A percentile compares a stretch with the other conserved stretches of the same genome.
Evolutionary conservation across 495 filamentous ascomycete genomes (phyloP).

Genomic region (Trichocladium uniseriatum): DNA sequence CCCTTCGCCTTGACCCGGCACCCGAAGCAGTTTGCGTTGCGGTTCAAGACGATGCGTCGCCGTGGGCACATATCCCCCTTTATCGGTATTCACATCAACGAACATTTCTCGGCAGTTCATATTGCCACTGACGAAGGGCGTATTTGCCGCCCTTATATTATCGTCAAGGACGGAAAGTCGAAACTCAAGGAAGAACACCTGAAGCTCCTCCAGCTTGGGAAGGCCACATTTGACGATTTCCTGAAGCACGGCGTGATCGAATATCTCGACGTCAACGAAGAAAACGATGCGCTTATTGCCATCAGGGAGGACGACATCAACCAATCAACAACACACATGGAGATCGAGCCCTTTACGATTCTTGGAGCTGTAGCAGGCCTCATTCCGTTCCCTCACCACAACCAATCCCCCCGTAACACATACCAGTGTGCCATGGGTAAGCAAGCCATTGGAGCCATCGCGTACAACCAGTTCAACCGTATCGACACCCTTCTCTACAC

Average conservation of each 20-base stretch:
- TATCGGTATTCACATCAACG: conserved; percentile 89
- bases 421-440: conserved; percentile 99
- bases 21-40: conserved; percentile 73
- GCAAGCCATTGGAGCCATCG: conserved; percentile 96
- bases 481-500: conserved; percentile 94
- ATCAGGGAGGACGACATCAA: conserved; percentile 77
- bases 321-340: conserved; percentile 76
- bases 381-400: conserved; percentile 98
- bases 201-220: conserved; percentile 66
- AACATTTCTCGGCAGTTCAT: conserved; percentile 82
- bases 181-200: conserved; percentile 69
- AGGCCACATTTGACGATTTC: conserved; percentile 86
- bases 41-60: conserved; percentile 74
- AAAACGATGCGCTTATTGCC: conserved; percentile 90
- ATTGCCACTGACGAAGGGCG: conserved; percentile 95
- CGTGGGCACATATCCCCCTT: conserved; percentile 88
- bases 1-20: conserved; percentile 73
- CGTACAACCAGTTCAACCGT: conserved; percentile 90
- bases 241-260: conserved; percentile 81
- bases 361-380: conserved; percentile 95
- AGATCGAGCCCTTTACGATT: conserved; percentile 96
- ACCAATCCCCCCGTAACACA: conserved; percentile 97
- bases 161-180: conserved; percentile 78
- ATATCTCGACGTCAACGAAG: conserved; percentile 96
- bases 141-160: conserved; percentile 88